A percentile compares a stretch with the other conserved stretches of the same genome.
Conservation (phyloP, 257 asterid species). For the Ilex asprella region DNA sequence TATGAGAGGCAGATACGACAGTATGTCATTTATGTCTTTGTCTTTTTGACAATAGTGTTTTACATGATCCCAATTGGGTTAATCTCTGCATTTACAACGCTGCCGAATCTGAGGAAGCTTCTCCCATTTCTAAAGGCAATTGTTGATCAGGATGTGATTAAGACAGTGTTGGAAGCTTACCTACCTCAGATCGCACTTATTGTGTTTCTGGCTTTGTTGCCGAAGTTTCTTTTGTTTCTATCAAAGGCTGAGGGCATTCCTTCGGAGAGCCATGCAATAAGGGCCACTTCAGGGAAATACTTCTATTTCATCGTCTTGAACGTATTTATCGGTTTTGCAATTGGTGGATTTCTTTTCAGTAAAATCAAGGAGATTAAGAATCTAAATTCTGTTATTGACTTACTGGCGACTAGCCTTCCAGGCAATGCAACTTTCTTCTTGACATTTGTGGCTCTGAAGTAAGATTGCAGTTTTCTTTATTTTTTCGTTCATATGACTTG, state of each 20-base stretch:
- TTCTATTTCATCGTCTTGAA: slow-evolving; percentile 74
- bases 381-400: slow-evolving; percentile 27
- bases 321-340: slow-evolving; percentile 83
- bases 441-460: slow-evolving; percentile 91
- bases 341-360: slow-evolving; percentile 57
- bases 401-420: slow-evolving; percentile 73
- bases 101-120: slow-evolving; percentile 61
- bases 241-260: slow-evolving; percentile 95
- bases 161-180: slow-evolving; percentile 74
- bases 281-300: slow-evolving; percentile 94
- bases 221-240: slow-evolving; percentile 59
- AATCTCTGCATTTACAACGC: slow-evolving; percentile 79
- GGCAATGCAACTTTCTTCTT: slow-evolving; percentile 92
- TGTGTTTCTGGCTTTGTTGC: slow-evolving; percentile 69
- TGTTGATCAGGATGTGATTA: slow-evolving; percentile 29
- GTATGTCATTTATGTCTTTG: slow-evolving; percentile 45
- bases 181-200: slow-evolving; percentile 92
- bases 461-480: slow-evolving; percentile 26
- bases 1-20: slow-evolving; percentile 55
- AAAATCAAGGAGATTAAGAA: slow-evolving; percentile 44
- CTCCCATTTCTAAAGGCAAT: slow-evolving; percentile 67
- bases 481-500: neutral
- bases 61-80: slow-evolving; percentile 84
- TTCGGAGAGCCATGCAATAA: slow-evolving; percentile 56
- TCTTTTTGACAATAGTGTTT: slow-evolving; percentile 79